Evolutionary conservation across 805 yeast genomes (phyloP), one percentile per base, ranked within the genome.

Genomic region (Ogataea pini): DNA sequence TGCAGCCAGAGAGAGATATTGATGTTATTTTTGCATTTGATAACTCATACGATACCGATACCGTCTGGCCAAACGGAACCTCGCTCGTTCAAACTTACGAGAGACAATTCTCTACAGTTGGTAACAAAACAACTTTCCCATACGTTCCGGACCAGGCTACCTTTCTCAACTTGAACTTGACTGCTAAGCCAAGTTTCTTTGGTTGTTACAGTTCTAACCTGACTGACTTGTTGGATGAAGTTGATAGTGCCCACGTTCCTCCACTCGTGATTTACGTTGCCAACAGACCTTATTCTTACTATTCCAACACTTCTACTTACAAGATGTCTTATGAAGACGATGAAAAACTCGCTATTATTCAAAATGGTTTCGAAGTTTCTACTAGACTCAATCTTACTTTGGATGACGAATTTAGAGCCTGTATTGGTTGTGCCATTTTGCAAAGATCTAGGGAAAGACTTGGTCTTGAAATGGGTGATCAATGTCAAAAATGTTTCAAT

Each of bases 351-450:
- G 71, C 76, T 0, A 77, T 89, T 73, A 78, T 89, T 48, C 66
- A 73, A 56, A 89, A 89, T 63, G 96, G 96, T 8, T 86, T 80
- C 62, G 88, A 86, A 57, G 75, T 79, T 12, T 78, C 84, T 10
- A 73, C 91, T 1, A 77, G 85, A 60, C 72, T 75, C 48, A 88
- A 87, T 63, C 68, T 80, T 31, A 84, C 95, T 12, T 61, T 83
- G 19, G 95, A 86, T 55, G 62, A 70, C 3, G 82, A 85, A 34
- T 89, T 87, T 83, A 70, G 78, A 36, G 77, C 82, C 6, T 89
- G 96, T 72, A 76, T 89, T 42, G 87, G 86, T 2, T 89, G 96
- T 73, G 96, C 95, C 8, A 77, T 89, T 39, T 74, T 88, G 49
- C 84, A 88, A 70, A 80, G 96, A 64, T 79, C 85, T 36, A 83